A percentile compares a stretch with the other conserved stretches of the same genome.
These are phyloP conservation scores for Anthracocystis walkeri DNA, from an alignment of 1,284 basidiomycete species.

Conservation along the genomic window DNA sequence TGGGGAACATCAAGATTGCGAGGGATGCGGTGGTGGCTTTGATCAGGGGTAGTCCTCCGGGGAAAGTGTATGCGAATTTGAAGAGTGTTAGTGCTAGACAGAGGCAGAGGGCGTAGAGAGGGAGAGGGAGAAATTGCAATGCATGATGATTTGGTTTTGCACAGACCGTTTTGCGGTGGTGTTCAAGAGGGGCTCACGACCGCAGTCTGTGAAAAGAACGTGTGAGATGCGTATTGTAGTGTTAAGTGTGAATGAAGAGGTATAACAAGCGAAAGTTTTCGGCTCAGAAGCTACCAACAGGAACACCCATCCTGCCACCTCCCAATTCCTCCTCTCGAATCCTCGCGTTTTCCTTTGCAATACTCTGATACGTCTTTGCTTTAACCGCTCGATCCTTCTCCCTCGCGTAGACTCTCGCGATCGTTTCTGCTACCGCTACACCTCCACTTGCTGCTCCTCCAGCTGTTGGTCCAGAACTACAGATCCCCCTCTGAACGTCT, in stretches of 20 bases:
- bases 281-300: constrained; percentile 21
- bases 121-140: neutral
- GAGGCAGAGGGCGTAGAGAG: constrained; percentile 81
- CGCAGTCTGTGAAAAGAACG: neutral
- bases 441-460: neutral
- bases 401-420: constrained; percentile 42
- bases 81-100: constrained; percentile 87
- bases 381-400: constrained; percentile 55
- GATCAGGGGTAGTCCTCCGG: constrained; percentile 93
- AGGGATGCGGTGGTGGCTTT: constrained; percentile 94
- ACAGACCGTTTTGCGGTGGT: too few species aligned
- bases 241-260: neutral
- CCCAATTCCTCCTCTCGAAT: constrained; percentile 58
- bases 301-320: constrained; percentile 48
- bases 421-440: constrained; percentile 43
- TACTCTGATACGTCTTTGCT: constrained; percentile 51
- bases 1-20: constrained; percentile 97
- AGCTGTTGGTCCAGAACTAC: constrained; percentile 1
- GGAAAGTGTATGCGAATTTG: constrained; percentile 84
- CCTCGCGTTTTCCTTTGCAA: constrained; percentile 39
- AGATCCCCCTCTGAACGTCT: constrained; percentile 57
- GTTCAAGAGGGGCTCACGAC: too few species aligned
- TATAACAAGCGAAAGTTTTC: neutral
- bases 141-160: too few species aligned
- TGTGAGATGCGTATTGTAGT: constrained; percentile 3